Evolutionary conservation across 805 yeast genomes (phyloP).

Genomic region (Kuraishia molischiana): DNA sequence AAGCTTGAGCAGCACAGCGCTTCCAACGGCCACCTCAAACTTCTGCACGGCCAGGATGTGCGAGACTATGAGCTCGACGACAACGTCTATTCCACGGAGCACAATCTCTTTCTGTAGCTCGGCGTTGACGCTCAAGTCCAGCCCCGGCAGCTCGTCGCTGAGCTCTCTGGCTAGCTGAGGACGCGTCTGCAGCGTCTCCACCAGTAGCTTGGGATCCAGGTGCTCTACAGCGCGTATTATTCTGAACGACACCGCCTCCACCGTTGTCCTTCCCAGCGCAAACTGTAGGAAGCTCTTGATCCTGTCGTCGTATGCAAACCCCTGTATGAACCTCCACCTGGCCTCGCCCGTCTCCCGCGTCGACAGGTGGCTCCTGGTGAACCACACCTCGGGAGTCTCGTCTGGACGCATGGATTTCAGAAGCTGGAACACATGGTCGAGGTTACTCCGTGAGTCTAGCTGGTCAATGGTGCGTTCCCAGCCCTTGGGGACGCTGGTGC

Average conservation of each 20-base stretch:
- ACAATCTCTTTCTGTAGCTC: not conserved
- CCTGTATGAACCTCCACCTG: not conserved
- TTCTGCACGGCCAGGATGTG: not conserved
- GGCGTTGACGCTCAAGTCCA: not conserved
- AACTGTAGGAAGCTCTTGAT: not conserved
- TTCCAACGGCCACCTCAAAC: not conserved
- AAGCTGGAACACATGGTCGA: no score
- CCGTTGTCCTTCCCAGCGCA: not conserved
- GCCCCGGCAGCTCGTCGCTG: not conserved
- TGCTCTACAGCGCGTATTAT: not conserved
- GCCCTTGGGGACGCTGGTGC: not conserved
- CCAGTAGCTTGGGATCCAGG: not conserved
- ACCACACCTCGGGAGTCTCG: not conserved
- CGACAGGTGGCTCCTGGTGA: not conserved
- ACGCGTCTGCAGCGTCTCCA: not conserved
- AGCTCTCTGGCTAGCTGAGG: not conserved
- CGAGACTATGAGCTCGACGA: not conserved
- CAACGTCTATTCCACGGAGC: not conserved
- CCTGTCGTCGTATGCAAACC: not conserved
- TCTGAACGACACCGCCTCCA: not conserved
- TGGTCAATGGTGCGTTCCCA: not conserved
- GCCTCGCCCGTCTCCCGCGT: not conserved
- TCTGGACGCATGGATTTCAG: not conserved
- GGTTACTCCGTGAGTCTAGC: not conserved
- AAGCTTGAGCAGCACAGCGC: not conserved